Evolutionary conservation across 176 grass and related monocot genomes (phyloP).

Genomic region (Zea mays): Zm-B73-REFERENCE-NAM-5.0 NC_050103.1:181281501-181282000

Average conservation of each 20-base stretch:
- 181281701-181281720: conserved; percentile 17
- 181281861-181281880: no score
- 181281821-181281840: no score
- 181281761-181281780: neutral
- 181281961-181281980: no score
- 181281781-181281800: neutral
- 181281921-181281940: no score
- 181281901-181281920: no score
- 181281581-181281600: conserved; percentile 24
- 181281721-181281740: neutral
- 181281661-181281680: neutral
- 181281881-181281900: no score
- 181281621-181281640: conserved; percentile 18
- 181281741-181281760: neutral
- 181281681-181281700: neutral
- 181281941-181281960: no score
- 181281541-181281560: conserved; percentile 64
- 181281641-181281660: neutral
- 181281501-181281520: no score
- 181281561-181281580: conserved; percentile 51
- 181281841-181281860: no score
- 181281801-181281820: no score
- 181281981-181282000: no score
- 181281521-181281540: conserved; percentile 39
- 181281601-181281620: conserved; percentile 21